Evolutionary conservation across 2,329 filamentous ascomycete species (phyloP).

Genomic region (Dichotomopilus funicola): DNA sequence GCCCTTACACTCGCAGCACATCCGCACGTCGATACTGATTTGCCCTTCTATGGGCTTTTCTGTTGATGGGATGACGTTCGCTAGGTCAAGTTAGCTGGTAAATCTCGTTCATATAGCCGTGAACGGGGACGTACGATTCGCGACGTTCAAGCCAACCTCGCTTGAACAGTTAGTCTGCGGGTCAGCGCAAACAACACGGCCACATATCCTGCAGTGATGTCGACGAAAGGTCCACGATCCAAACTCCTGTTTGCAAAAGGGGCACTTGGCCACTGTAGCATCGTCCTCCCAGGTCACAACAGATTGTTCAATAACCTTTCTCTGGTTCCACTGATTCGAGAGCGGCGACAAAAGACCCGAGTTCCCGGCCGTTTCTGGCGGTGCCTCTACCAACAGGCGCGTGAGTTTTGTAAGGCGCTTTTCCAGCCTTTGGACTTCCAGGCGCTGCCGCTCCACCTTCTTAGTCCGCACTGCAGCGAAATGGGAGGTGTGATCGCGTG

Average conservation of each 20-base stretch:
- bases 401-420: constrained; percentile 89
- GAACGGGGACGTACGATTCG: constrained; percentile 35
- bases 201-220: constrained; percentile 92
- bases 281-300: constrained; percentile 96
- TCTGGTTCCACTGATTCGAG: constrained; percentile 64
- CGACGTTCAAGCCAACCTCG: constrained; percentile 74
- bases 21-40: constrained; percentile 72
- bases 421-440: constrained; percentile 85
- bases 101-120: not conserved
- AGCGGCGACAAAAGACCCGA: constrained; percentile 53
- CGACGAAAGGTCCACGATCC: constrained; percentile 85
- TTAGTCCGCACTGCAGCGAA: constrained; percentile 69
- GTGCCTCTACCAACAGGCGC: constrained; percentile 68
- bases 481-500: constrained; percentile 62
- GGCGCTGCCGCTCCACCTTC: constrained; percentile 73
- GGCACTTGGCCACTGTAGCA: constrained; percentile 68
- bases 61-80: constrained; percentile 29
- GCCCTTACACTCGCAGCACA: constrained; percentile 80
- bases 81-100: constrained; percentile 9
- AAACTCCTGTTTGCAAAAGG: constrained; percentile 95
- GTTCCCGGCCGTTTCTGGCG: constrained; percentile 53
- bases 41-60: constrained; percentile 35
- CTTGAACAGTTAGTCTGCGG: constrained; percentile 74
- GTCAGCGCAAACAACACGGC: constrained; percentile 88
- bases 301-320: constrained; percentile 81